Percentiles rank a stretch among this genome's conserved stretches.
Evolutionary conservation across 352 stramenopile species (phyloP).

Genomic region (Phytophthora brassicae): DNA sequence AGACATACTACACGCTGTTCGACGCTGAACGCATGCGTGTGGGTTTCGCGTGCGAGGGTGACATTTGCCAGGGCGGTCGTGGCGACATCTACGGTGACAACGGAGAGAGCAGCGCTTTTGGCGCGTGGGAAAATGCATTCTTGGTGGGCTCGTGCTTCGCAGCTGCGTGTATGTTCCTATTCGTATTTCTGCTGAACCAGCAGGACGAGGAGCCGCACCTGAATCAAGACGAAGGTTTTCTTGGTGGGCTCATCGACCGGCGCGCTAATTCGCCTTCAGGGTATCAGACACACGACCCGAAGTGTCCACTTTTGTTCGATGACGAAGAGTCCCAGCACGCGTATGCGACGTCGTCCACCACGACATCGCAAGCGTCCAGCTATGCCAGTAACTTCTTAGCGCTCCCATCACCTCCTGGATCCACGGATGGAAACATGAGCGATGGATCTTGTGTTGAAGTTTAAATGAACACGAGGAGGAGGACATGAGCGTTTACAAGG

Average conservation of each 20-base stretch:
- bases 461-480: constrained; percentile 15
- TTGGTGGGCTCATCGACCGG: constrained; percentile 36
- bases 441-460: constrained; percentile 34
- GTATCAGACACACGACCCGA: constrained; percentile 50
- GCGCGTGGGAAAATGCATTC: constrained; percentile 65
- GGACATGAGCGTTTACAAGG: background rate
- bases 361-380: constrained; percentile 37
- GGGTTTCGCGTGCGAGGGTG: constrained; percentile 84
- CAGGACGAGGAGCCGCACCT: constrained; percentile 51
- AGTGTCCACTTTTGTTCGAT: constrained; percentile 62
- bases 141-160: constrained; percentile 71
- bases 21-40: constrained; percentile 87
- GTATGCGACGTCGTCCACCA: constrained; percentile 22
- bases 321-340: constrained; percentile 31
- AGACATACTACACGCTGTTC: constrained; percentile 93
- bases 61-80: constrained; percentile 71
- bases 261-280: constrained; percentile 9
- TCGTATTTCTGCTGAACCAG: constrained; percentile 82
- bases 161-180: constrained; percentile 75
- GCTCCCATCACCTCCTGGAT: constrained; percentile 40
- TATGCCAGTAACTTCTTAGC: constrained; percentile 59
- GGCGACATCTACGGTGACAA: constrained; percentile 63
- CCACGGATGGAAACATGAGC: constrained; percentile 17
- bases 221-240: constrained; percentile 26
- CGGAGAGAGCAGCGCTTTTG: constrained; percentile 44